Evolutionary conservation across 768 basidiomycete species (phyloP).

Genomic region (Boletus vermiculosoides): DNA sequence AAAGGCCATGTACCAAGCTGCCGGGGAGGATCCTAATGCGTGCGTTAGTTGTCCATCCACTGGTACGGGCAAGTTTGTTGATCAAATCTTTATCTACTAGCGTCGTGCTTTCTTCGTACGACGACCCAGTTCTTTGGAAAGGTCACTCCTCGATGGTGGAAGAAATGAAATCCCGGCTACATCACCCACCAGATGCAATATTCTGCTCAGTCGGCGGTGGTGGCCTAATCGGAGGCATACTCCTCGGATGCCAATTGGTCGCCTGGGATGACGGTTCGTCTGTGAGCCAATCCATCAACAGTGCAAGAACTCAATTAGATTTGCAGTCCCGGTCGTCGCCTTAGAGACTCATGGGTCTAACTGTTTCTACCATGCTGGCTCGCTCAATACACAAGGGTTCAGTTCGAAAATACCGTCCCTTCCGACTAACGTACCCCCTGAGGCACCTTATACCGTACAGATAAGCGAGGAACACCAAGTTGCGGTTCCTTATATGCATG

Average conservation of each 20-base stretch:
- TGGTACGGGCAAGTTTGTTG: neutral
- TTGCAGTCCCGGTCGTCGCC: slow-evolving; percentile 60
- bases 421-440: slow-evolving; percentile 27
- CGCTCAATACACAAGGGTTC: slow-evolving; percentile 47
- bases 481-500: slow-evolving; percentile 53
- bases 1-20: slow-evolving; percentile 45
- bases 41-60: slow-evolving; percentile 35
- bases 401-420: slow-evolving; percentile 33
- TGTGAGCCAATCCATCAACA: neutral
- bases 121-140: slow-evolving; percentile 67
- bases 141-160: slow-evolving; percentile 74
- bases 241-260: slow-evolving; percentile 59
- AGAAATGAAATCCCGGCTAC: slow-evolving; percentile 59
- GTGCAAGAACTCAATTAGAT: slow-evolving; percentile 1
- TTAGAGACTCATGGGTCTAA: slow-evolving; percentile 72
- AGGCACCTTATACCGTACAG: slow-evolving; percentile 41
- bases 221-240: slow-evolving; percentile 67
- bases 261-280: slow-evolving; percentile 69
- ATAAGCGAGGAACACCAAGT: slow-evolving; percentile 45
- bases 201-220: slow-evolving; percentile 79
- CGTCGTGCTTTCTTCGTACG: slow-evolving; percentile 70
- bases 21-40: slow-evolving; percentile 48
- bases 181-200: slow-evolving; percentile 60
- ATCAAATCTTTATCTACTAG: slow-evolving; percentile 39
- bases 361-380: slow-evolving; percentile 70